Conservation (phyloP, 768 basidiomycete species). For the Termitomyces sp. region DNA sequence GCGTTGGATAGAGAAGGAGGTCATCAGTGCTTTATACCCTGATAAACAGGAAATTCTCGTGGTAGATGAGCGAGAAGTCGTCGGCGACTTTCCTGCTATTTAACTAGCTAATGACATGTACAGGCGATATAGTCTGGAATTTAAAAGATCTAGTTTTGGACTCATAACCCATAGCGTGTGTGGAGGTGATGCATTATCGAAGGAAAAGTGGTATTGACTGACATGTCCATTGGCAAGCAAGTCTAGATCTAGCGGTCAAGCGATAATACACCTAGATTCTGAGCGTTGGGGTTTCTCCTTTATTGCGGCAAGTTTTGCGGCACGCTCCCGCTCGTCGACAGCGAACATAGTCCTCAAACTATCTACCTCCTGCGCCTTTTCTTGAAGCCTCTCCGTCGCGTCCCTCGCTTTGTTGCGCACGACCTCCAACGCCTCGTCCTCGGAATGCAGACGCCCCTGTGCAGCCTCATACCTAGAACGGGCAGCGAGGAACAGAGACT, state of each 20-base stretch:
- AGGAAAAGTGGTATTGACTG: not conserved
- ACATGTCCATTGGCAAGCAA: not conserved
- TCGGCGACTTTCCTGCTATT: constrained; percentile 32
- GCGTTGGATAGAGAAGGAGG: constrained; percentile 59
- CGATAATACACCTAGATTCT: constrained; percentile 9
- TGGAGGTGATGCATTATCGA: not conserved
- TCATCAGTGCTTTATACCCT: constrained; percentile 62
- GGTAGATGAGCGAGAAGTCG: constrained; percentile 42
- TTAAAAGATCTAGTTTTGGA: not conserved
- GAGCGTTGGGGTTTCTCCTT: constrained; percentile 29
- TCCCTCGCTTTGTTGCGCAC: constrained; percentile 51
- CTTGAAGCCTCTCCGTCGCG: constrained; percentile 58
- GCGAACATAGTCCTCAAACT: constrained; percentile 58
- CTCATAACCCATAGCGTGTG: not conserved
- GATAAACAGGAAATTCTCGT: constrained; percentile 50
- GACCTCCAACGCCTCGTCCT: constrained; percentile 46
- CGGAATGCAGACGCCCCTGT: constrained; percentile 41
- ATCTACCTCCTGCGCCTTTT: constrained; percentile 75
- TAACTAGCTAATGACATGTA: constrained; percentile 5
- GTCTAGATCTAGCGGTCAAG: constrained; percentile 2
- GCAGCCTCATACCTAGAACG: constrained; percentile 56
- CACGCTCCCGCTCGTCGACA: constrained; percentile 69
- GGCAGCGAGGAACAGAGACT: constrained; percentile 57
- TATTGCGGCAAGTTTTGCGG: constrained; percentile 43
- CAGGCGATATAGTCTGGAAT: constrained; percentile 2